These are phyloP conservation scores for Mortierella sp. DNA, from an alignment of 371 early-diverging fungal genomes.

Conservation along the genomic window DNA sequence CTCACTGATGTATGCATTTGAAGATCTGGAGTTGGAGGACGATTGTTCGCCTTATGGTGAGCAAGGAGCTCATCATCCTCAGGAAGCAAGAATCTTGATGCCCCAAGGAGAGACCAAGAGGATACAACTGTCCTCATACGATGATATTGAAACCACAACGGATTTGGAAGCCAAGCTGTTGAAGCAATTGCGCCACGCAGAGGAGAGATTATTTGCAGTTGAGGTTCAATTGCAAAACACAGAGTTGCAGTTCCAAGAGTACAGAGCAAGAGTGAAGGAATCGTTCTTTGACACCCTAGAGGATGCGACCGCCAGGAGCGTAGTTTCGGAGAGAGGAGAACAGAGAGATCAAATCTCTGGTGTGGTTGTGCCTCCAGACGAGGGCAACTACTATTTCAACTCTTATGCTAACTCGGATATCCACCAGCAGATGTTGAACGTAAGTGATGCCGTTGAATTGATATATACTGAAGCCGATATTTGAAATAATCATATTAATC, in stretches of 20 bases:
- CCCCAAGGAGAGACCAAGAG: slow-evolving; percentile 29
- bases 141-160: slow-evolving; percentile 59
- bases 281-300: slow-evolving; percentile 74
- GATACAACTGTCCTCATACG: slow-evolving; percentile 18
- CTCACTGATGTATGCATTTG: slow-evolving; percentile 75
- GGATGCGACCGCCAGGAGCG: slow-evolving; percentile 44
- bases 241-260: slow-evolving; percentile 75
- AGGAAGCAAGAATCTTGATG: slow-evolving; percentile 23
- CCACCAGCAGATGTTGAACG: slow-evolving; percentile 73
- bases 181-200: slow-evolving; percentile 60
- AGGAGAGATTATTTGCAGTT: slow-evolving; percentile 61
- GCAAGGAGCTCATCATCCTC: slow-evolving; percentile 13
- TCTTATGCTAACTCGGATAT: slow-evolving; percentile 81
- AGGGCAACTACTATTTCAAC: slow-evolving; percentile 86
- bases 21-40: slow-evolving; percentile 75
- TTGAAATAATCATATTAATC: not conserved
- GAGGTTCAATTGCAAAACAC: slow-evolving; percentile 64
- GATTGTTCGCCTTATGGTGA: not conserved
- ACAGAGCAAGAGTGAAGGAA: slow-evolving; percentile 74
- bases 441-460: slow-evolving; percentile 14
- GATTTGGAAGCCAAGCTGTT: slow-evolving; percentile 70
- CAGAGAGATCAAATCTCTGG: slow-evolving; percentile 13
- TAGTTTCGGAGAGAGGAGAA: slow-evolving; percentile 14
- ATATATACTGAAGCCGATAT: not conserved
- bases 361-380: slow-evolving; percentile 50